Evolutionary conservation across 1,284 basidiomycete species (phyloP).

Genomic region (Cutaneotrichosporon spelunceum): DNA sequence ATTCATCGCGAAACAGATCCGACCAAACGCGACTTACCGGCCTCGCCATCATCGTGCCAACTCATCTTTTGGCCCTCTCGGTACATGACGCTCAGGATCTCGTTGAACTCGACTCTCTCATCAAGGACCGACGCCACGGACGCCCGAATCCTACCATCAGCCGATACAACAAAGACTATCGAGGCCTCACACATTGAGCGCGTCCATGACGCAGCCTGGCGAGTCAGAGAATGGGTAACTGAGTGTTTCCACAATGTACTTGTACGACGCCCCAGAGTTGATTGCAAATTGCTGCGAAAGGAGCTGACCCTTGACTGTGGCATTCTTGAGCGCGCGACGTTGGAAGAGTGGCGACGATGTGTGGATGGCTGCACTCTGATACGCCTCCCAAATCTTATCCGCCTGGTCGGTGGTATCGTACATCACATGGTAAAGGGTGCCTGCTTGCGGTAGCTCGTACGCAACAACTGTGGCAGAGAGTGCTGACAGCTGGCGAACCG

Average conservation of each 20-base stretch:
- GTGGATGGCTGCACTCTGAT: slow-evolving; percentile 34
- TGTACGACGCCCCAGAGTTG: slow-evolving; percentile 46
- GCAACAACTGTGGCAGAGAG: slow-evolving; percentile 13
- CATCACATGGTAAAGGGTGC: slow-evolving; percentile 38
- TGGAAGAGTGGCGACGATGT: slow-evolving; percentile 35
- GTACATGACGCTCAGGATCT: slow-evolving; percentile 45
- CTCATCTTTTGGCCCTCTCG: slow-evolving; percentile 49
- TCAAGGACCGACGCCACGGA: slow-evolving; percentile 25
- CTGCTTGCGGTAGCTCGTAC: slow-evolving; percentile 22
- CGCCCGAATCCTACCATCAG: slow-evolving; percentile 27
- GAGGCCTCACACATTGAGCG: slow-evolving; percentile 35
- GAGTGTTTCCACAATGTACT: slow-evolving; percentile 44
- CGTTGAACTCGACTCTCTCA: slow-evolving; percentile 37
- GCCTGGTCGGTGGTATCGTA: slow-evolving; percentile 12
- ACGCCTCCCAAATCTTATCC: slow-evolving; percentile 33
- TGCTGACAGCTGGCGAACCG: slow-evolving; percentile 3
- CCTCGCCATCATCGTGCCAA: slow-evolving; percentile 49
- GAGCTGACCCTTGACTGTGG: slow-evolving; percentile 24
- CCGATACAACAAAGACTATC: not conserved
- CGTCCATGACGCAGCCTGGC: slow-evolving; percentile 35
- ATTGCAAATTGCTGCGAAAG: slow-evolving; percentile 47
- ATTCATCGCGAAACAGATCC: not conserved
- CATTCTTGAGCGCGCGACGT: slow-evolving; percentile 31
- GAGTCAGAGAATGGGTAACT: slow-evolving; percentile 39
- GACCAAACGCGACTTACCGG: slow-evolving; percentile 30